Base-by-base conservation (phyloP, 306 rosid species). In the Cicer cuneatum region DNA sequence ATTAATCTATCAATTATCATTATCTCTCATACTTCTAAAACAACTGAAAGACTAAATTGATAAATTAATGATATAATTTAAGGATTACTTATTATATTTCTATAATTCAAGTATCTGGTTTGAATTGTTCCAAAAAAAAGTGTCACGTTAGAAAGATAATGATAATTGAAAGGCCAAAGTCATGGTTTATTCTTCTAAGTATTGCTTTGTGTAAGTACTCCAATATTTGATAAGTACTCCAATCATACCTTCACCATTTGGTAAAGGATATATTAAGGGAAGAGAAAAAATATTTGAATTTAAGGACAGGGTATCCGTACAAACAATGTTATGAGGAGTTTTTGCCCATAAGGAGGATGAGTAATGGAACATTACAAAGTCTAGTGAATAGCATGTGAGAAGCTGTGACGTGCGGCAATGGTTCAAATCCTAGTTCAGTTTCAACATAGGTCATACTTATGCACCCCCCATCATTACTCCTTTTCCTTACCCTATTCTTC, bases 391-490 rank as follows among this genome's bases (percentile, higher is more conserved):
- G 83, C 83, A 83, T 83, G 80, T 58, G 77, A 51, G 76, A 80
- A 49, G 6, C 21, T 74, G 70, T 79, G 71, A 45, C 80, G 74
- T 84, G 84, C 75, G 11, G 67, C 67, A 78, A 77, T 63, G 83
- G 87, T 67, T 78, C 54, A 78, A 80, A 73, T 81, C 78, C 82
- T 81, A 58, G 73, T 74, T 86, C 74, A 80, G 81, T 65, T 76
- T 83, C 78, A 52, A 71, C 83, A 57, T 74, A 78, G 73, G 79
- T 80, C 83, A 83, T 69, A 80, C 83, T 69, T 58, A 39, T 65
- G 40, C 85, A 62, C 6, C 15, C 77, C 29, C 85, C 83, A 83
- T 83, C 81, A 83, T 82, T 74, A 77, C 80, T 57, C 66, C 67
- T 66, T 82, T 78, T 57, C 66, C 67, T 66, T 82, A 80, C 77